A percentile compares a stretch with the other conserved stretches of the same genome.
Evolutionary conservation across 371 early-diverging fungal genomes (phyloP).

Genomic region (Capniomyces stellatus): DNA sequence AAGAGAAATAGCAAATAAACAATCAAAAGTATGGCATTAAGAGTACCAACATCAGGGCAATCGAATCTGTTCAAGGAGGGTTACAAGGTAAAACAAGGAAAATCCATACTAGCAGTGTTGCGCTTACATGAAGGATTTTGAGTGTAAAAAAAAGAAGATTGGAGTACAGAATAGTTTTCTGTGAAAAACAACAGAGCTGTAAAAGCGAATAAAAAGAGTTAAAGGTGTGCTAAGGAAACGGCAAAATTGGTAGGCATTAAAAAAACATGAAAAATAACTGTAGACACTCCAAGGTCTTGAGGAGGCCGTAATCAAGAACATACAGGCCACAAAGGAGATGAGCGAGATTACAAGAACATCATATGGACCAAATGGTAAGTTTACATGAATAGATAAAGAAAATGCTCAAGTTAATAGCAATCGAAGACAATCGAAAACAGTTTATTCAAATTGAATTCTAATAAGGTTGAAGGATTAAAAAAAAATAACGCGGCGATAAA

Average conservation of each 20-base stretch:
- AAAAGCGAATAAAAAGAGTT: too few relatives aligned
- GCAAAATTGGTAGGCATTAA: neutral
- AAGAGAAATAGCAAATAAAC: too few relatives aligned
- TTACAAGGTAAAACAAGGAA: slow-evolving; percentile 50
- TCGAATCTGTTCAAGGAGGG: slow-evolving; percentile 91
- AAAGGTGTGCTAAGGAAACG: too few relatives aligned
- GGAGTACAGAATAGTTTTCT: too few relatives aligned
- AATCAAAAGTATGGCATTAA: slow-evolving; percentile 61
- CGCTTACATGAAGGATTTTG: too few relatives aligned
- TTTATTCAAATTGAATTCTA: neutral
- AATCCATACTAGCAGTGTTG: slow-evolving; percentile 1
- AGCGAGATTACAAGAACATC: slow-evolving; percentile 84
- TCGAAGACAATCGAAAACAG: too few relatives aligned
- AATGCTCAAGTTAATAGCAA: neutral
- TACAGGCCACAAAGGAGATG: slow-evolving; percentile 81
- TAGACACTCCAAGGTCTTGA: slow-evolving; percentile 90
- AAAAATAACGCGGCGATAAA: too few relatives aligned
- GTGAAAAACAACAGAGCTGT: too few relatives aligned
- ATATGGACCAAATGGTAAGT: slow-evolving; percentile 85
- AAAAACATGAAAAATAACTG: neutral
- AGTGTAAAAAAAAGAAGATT: too few relatives aligned
- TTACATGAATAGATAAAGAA: neutral
- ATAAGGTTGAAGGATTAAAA: too few relatives aligned
- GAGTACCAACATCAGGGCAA: slow-evolving; percentile 75
- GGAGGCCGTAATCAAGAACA: slow-evolving; percentile 89